A percentile compares a stretch with the other conserved stretches of the same genome.
phyloP scores from a whole-genome alignment of 306 rosid genomes.

The Fragaria vesca region DNA sequence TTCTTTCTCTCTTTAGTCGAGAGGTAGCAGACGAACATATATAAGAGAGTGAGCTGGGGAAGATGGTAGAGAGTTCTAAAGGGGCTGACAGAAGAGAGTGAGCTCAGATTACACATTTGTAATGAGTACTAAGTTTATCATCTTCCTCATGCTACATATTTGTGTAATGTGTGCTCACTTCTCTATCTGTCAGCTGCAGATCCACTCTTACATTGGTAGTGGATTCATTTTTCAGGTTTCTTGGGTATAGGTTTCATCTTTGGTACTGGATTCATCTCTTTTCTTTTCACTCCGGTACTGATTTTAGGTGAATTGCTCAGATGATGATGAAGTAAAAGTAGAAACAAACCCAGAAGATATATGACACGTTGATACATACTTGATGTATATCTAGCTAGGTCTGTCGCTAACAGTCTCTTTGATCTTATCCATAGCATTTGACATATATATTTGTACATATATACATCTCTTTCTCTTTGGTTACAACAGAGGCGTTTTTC shows the following conservation, averaged over 20 bases:
- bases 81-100: slow-evolving; percentile 96
- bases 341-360: neutral
- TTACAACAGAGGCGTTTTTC: too few species aligned
- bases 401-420: neutral
- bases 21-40: too few species aligned
- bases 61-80: neutral
- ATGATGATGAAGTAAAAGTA: neutral
- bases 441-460: too few species aligned
- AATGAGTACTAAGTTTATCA: neutral
- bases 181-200: slow-evolving; percentile 54
- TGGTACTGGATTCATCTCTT: neutral
- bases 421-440: neutral
- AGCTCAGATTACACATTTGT: slow-evolving; percentile 59
- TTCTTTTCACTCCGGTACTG: neutral
- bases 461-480: too few species aligned
- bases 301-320: neutral
- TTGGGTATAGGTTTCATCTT: neutral
- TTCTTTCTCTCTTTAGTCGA: neutral
- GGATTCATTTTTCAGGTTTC: neutral
- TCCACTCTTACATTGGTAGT: neutral
- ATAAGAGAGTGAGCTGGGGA: neutral
- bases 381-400: neutral
- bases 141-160: slow-evolving; percentile 9
- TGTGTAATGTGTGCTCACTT: slow-evolving; percentile 63
- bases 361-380: too few species aligned